Percentiles rank a stretch among this genome's conserved stretches.
Evolutionary conservation across 2,329 filamentous ascomycete species (phyloP).

Genomic region (Colletotrichum gigasporum): DNA sequence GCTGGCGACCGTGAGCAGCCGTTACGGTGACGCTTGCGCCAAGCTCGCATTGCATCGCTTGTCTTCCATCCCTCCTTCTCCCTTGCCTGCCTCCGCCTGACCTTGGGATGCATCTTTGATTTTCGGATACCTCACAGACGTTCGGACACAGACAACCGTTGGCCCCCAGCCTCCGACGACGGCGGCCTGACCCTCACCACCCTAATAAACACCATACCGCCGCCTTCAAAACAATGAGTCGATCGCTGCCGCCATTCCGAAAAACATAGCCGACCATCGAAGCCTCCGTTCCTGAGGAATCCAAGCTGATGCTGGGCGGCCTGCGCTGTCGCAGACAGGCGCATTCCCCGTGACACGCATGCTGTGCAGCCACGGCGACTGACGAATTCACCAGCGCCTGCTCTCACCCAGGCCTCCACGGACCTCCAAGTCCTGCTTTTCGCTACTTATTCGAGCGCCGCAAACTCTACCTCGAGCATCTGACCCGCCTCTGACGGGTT

Average conservation of each 20-base stretch:
- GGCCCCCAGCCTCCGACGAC: constrained; percentile 15
- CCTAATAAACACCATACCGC: not conserved
- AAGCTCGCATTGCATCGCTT: not conserved
- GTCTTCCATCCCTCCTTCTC: not conserved
- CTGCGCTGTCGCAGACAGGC: constrained; percentile 28
- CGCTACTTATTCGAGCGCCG: not conserved
- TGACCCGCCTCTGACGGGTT: not conserved
- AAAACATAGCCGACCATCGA: not conserved
- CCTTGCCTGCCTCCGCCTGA: not conserved
- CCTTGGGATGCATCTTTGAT: constrained; percentile 25
- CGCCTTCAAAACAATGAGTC: not conserved
- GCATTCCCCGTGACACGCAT: constrained; percentile 31
- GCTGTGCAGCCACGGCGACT: constrained; percentile 33
- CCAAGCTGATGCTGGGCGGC: constrained; percentile 20
- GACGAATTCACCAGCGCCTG: constrained; percentile 23
- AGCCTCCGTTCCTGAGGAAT: not conserved
- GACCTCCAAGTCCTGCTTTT: constrained; percentile 2
- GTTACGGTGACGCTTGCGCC: constrained; percentile 6
- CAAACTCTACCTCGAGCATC: not conserved
- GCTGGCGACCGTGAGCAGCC: not conserved
- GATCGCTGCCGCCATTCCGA: not conserved
- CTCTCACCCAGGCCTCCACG: constrained; percentile 2
- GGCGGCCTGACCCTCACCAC: not conserved
- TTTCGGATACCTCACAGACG: constrained; percentile 27
- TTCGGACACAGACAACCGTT: constrained; percentile 27